Evolutionary conservation across 495 filamentous ascomycete species (phyloP).

Genomic region (Xylaria telfairii): DNA sequence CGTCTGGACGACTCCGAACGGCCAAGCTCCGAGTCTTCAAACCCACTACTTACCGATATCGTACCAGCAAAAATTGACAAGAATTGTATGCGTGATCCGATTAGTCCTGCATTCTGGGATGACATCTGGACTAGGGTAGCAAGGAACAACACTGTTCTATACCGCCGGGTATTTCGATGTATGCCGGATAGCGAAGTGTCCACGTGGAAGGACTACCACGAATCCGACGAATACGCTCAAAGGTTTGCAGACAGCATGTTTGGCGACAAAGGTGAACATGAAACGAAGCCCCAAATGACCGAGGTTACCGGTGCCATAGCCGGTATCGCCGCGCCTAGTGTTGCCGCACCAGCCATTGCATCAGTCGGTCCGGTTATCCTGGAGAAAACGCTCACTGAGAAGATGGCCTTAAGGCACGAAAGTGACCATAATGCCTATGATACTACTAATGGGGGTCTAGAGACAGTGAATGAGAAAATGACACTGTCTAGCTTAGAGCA

Average conservation of each 20-base stretch:
- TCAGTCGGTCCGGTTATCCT: slow-evolving; percentile 34
- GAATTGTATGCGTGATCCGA: slow-evolving; percentile 74
- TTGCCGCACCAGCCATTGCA: slow-evolving; percentile 26
- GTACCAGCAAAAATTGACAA: slow-evolving; percentile 60
- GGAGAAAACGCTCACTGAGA: slow-evolving; percentile 42
- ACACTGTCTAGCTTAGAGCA: slow-evolving; percentile 14
- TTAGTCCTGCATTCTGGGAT: slow-evolving; percentile 81
- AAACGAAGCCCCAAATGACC: slow-evolving; percentile 35
- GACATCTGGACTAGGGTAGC: slow-evolving; percentile 89
- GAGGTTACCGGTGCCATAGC: slow-evolving; percentile 47
- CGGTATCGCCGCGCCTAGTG: slow-evolving; percentile 32
- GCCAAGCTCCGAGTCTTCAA: slow-evolving; percentile 43
- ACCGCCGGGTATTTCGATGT: slow-evolving; percentile 90
- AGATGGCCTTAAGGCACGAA: slow-evolving; percentile 12
- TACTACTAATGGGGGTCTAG: slow-evolving; percentile 35
- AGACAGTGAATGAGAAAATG: slow-evolving; percentile 41
- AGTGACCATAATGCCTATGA: slow-evolving; percentile 45
- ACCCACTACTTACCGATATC: slow-evolving; percentile 70
- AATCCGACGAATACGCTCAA: slow-evolving; percentile 78
- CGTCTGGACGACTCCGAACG: slow-evolving; percentile 50
- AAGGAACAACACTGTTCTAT: slow-evolving; percentile 93
- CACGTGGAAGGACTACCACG: slow-evolving; percentile 93
- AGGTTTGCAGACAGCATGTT: slow-evolving; percentile 74
- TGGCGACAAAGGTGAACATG: slow-evolving; percentile 49
- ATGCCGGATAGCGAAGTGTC: slow-evolving; percentile 95